Evolutionary conservation across 306 rosid genomes (phyloP).

Genomic region (Acacia confusa): DNA sequence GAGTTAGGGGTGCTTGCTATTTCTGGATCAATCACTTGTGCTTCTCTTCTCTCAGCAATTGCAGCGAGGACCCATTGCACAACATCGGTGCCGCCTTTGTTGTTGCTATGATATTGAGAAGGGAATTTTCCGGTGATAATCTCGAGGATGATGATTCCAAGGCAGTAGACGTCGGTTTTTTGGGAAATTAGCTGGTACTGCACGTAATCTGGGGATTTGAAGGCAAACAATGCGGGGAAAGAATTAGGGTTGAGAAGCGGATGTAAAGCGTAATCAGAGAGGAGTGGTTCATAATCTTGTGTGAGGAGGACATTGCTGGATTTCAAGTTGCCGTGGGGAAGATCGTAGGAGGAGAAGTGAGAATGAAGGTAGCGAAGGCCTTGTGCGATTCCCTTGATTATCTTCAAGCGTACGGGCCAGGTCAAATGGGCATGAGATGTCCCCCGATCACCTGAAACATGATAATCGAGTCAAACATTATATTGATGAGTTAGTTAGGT

Average conservation of each 20-base stretch:
- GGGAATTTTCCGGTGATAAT: slow-evolving; percentile 79
- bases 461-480: background rate
- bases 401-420: slow-evolving; percentile 80
- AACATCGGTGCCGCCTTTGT: slow-evolving; percentile 80
- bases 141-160: slow-evolving; percentile 85
- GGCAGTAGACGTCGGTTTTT: slow-evolving; percentile 85
- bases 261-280: slow-evolving; percentile 72
- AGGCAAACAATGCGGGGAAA: slow-evolving; percentile 62
- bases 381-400: slow-evolving; percentile 62
- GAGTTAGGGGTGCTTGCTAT: slow-evolving; percentile 30
- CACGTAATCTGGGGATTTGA: slow-evolving; percentile 57
- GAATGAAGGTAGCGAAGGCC: slow-evolving; percentile 66
- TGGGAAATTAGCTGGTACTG: slow-evolving; percentile 56
- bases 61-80: slow-evolving; percentile 71
- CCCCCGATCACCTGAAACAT: slow-evolving; percentile 74
- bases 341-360: slow-evolving; percentile 60
- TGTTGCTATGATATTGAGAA: slow-evolving; percentile 73
- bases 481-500: too few relatives aligned
- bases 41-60: slow-evolving; percentile 47
- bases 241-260: slow-evolving; percentile 62
- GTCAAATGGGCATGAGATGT: slow-evolving; percentile 54
- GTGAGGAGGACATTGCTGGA: slow-evolving; percentile 78
- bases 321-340: slow-evolving; percentile 96
- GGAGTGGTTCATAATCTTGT: slow-evolving; percentile 71
- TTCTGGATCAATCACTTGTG: slow-evolving; percentile 70